A percentile compares a stretch with the other conserved stretches of the same genome.
phyloP scores from a whole-genome alignment of 2,329 filamentous ascomycete genomes.

The Polychaeton citri region DNA sequence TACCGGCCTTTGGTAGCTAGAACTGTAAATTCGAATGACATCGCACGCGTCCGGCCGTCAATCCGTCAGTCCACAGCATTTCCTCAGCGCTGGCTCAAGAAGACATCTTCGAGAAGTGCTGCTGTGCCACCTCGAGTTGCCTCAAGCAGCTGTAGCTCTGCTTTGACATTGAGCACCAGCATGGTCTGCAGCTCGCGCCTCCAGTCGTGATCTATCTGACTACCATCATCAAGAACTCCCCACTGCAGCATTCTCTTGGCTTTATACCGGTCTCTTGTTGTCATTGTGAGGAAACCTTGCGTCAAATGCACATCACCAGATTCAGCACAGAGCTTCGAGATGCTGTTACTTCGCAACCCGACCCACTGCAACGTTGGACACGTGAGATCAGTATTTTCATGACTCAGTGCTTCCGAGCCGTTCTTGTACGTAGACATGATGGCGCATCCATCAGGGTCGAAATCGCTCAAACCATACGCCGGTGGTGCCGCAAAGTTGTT shows the following conservation, averaged over 20 bases:
- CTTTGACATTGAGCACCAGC: slow-evolving; percentile 61
- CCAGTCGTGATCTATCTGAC: slow-evolving; percentile 29
- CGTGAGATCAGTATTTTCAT: slow-evolving; percentile 40
- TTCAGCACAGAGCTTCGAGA: slow-evolving; percentile 16
- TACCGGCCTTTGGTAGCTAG: too few relatives aligned
- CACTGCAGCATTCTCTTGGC: slow-evolving; percentile 39
- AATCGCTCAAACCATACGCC: slow-evolving; percentile 56
- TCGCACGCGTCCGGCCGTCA: too few relatives aligned
- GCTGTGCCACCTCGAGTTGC: background rate
- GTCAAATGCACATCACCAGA: slow-evolving; percentile 13
- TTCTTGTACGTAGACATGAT: slow-evolving; percentile 64
- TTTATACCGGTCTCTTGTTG: slow-evolving; percentile 42
- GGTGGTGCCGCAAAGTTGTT: slow-evolving; percentile 31
- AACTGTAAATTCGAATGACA: too few relatives aligned
- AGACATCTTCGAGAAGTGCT: too few relatives aligned
- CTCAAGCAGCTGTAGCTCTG: slow-evolving; percentile 51
- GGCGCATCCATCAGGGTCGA: slow-evolving; percentile 60
- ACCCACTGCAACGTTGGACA: slow-evolving; percentile 49
- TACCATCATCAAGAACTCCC: slow-evolving; percentile 2
- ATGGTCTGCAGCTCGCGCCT: slow-evolving; percentile 53
- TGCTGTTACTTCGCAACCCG: slow-evolving; percentile 35
- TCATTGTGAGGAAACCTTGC: slow-evolving; percentile 39
- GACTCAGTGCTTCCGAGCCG: slow-evolving; percentile 49
- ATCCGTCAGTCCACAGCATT: too few relatives aligned
- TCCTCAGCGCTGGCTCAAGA: too few relatives aligned